These are phyloP conservation scores for Eucalyptus urophylla DNA, from an alignment of 345 rosid species.

Conservation along the genomic window DNA sequence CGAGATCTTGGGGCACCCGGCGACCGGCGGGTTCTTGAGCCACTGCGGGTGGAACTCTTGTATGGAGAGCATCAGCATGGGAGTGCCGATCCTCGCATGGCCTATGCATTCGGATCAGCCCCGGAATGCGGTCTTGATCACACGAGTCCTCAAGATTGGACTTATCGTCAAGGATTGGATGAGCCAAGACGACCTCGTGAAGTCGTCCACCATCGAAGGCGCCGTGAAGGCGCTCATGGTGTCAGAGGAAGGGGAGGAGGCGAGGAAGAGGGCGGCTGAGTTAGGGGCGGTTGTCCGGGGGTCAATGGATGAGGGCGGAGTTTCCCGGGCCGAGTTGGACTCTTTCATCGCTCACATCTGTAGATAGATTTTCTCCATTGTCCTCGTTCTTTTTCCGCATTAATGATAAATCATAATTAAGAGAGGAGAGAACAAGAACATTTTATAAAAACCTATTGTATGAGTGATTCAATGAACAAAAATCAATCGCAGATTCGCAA, in stretches of 20 bases:
- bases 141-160: constrained; percentile 26
- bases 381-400: background rate
- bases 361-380: constrained; percentile 4
- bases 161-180: constrained; percentile 18
- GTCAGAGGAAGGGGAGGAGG: constrained; percentile 28
- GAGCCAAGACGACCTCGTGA: constrained; percentile 2
- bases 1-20: constrained; percentile 35
- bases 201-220: constrained; percentile 6
- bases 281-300: constrained; percentile 3
- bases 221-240: constrained; percentile 30
- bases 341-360: constrained; percentile 37
- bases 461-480: background rate
- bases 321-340: constrained; percentile 27
- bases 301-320: constrained; percentile 25
- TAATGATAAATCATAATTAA: background rate
- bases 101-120: constrained; percentile 68
- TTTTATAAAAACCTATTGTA: background rate
- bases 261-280: constrained; percentile 33
- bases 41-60: constrained; percentile 78
- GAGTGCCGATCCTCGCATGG: constrained; percentile 50
- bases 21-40: constrained; percentile 41
- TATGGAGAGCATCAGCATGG: constrained; percentile 59
- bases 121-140: constrained; percentile 24
- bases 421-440: background rate
- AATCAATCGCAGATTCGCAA: background rate